Evolutionary conservation across 306 rosid species (phyloP), one percentile per base, ranked within the genome.

Genomic region (Begonia peltatifolia): DNA sequence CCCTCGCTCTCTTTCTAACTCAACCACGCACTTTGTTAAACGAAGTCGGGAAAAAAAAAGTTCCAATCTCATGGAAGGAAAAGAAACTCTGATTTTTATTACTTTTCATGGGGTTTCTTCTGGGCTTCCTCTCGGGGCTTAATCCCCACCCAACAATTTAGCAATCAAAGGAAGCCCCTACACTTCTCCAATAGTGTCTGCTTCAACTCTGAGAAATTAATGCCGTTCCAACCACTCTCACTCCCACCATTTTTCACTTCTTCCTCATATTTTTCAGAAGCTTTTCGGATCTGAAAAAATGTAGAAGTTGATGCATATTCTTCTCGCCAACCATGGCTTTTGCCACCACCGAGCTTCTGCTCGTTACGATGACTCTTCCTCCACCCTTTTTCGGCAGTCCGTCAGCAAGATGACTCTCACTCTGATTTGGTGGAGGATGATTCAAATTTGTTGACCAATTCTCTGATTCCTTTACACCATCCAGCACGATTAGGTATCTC

Each of bases 291-390:
- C 56, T 14, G 62, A 16, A 6, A 50, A 38, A 3, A 64, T n/a
- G 55, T 11, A 36, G 30, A 49, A 68, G 52, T 4, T 55, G 14
- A 17, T 41, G 50, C 38, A 62, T 2, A 15, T 68, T 56, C 6
- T n/a, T 44, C 46, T 62, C 59, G 5, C 63, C 59, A 1, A 62
- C 63, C 68, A 62, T 62, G 15, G 3, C 16, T 52, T 68, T 46
- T 7, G 50, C 67, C 2, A 18, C 50, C 0, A 14, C 55, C 16
- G 64, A 62, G 0, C 17, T 30, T 38, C 63, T 64, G 14, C 60
- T 64, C 41, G 75, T 70, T 9, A 70, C 53, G 0, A 70, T 64
- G 6, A 70, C 53, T 1, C 51, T 56, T 18, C 75, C 71, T 41
- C 56, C 71, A 0, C 50, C 1, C 9, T 54, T 70, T 42, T 60